Conservation (phyloP, 768 basidiomycete species). For the Macrolepiota albuminosa region DNA sequence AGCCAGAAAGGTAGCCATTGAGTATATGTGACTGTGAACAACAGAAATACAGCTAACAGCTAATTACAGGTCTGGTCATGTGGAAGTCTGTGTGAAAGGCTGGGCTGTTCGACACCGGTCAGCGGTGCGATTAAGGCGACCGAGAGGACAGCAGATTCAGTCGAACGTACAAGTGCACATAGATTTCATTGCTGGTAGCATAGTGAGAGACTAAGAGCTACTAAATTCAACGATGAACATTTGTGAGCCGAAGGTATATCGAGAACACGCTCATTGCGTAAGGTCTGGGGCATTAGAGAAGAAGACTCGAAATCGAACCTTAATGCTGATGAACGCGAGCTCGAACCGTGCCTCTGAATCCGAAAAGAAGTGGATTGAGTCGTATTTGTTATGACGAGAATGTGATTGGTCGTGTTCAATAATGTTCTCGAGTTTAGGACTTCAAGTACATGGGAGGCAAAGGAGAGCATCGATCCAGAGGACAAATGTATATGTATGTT, state of each 20-base stretch:
- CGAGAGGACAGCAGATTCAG: background rate
- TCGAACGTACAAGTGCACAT: background rate
- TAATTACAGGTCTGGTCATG: background rate
- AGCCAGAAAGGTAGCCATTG: background rate
- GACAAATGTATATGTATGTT: conserved; percentile 3
- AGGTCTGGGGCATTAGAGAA: background rate
- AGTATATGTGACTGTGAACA: background rate
- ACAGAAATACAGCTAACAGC: background rate
- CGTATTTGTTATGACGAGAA: background rate
- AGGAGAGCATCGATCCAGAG: too few relatives aligned
- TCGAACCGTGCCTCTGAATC: background rate
- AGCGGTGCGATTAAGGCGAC: background rate
- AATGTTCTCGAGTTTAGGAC: too few relatives aligned
- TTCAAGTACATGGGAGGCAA: too few relatives aligned
- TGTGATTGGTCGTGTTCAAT: background rate
- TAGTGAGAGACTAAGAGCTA: background rate
- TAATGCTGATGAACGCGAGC: too few relatives aligned
- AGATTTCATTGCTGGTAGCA: background rate
- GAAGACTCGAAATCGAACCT: background rate
- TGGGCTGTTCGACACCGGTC: background rate
- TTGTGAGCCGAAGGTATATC: too few relatives aligned
- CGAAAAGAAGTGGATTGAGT: background rate
- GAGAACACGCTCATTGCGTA: background rate
- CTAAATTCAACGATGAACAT: background rate
- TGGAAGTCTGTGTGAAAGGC: background rate